Percentiles rank a stretch among this genome's conserved stretches.
Evolutionary conservation across 371 early-diverging fungal genomes (phyloP).

Genomic region (Actinomortierella ambigua): DNA sequence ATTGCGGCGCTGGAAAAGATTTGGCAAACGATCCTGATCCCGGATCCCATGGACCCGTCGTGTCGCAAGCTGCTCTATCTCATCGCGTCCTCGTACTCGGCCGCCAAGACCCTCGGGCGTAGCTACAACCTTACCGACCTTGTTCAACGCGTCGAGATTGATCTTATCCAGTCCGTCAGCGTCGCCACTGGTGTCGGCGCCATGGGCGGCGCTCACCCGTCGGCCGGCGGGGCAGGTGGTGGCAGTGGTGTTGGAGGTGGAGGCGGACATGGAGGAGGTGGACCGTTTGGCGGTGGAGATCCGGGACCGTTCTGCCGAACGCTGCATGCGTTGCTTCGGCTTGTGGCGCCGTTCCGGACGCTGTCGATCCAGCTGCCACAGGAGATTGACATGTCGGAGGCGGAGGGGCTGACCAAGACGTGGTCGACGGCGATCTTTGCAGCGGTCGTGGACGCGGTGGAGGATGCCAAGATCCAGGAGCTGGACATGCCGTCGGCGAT

Average conservation of each 20-base stretch:
- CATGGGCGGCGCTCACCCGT: too few species aligned
- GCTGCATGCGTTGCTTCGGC: constrained; percentile 23
- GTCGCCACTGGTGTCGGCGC: too few species aligned
- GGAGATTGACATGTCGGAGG: constrained; percentile 36
- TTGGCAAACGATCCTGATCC: constrained; percentile 41
- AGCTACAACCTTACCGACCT: constrained; percentile 46
- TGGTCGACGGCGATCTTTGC: constrained; percentile 23
- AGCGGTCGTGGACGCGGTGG: constrained; percentile 22
- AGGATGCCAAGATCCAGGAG: constrained; percentile 27
- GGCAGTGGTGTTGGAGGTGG: too few species aligned
- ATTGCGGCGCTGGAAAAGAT: constrained; percentile 38
- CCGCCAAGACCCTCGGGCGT: constrained; percentile 35
- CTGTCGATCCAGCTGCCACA: constrained; percentile 46
- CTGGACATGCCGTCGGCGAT: constrained; percentile 47
- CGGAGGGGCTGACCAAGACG: constrained; percentile 21
- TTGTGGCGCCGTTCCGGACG: constrained; percentile 39
- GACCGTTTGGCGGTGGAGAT: too few species aligned
- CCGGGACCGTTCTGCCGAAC: too few species aligned
- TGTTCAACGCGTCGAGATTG: constrained; percentile 40
- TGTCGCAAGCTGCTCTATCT: constrained; percentile 35
- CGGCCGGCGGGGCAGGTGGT: too few species aligned
- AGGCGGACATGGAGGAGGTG: too few species aligned
- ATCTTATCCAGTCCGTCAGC: constrained; percentile 25
- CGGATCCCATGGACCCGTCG: constrained; percentile 38
- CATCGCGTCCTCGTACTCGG: constrained; percentile 39